A percentile compares a stretch with the other conserved stretches of the same genome.
These are phyloP conservation scores for Claviceps quebecensis DNA, from an alignment of 2,329 filamentous ascomycete genomes.

Conservation along the genomic window DNA sequence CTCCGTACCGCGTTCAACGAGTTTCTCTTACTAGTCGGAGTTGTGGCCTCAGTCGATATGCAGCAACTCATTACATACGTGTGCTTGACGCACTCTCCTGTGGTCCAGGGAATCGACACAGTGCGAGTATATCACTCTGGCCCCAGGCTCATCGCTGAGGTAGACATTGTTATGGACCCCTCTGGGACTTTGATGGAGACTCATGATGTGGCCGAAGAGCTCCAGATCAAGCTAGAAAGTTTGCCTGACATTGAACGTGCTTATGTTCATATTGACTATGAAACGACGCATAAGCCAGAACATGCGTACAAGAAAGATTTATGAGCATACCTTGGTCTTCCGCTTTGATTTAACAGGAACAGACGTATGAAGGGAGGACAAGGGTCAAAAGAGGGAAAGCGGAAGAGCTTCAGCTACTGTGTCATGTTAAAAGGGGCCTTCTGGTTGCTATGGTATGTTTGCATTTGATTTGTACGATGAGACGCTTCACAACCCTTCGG, in stretches of 20 bases:
- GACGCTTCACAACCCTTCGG: too few species aligned
- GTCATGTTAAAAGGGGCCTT: neutral
- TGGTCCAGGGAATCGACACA: constrained; percentile 79
- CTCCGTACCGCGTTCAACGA: constrained; percentile 72
- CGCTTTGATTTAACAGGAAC: neutral
- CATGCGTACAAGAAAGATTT: constrained; percentile 51
- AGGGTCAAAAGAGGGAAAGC: neutral
- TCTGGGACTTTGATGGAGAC: constrained; percentile 58
- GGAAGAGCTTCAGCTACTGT: neutral
- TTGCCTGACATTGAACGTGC: constrained; percentile 84
- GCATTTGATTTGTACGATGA: too few species aligned
- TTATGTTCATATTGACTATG: constrained; percentile 95
- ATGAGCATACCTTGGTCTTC: constrained; percentile 13
- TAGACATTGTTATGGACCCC: constrained; percentile 88
- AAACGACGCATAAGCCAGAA: constrained; percentile 90
- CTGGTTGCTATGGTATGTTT: too few species aligned
- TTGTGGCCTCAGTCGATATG: constrained; percentile 70
- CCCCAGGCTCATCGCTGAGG: constrained; percentile 79
- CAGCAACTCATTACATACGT: constrained; percentile 88
- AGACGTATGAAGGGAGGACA: too few species aligned
- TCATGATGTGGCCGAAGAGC: constrained; percentile 84
- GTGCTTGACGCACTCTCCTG: constrained; percentile 77
- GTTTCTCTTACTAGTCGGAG: constrained; percentile 82
- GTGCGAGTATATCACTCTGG: constrained; percentile 89
- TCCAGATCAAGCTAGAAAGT: constrained; percentile 89